phyloP scores from a whole-genome alignment of 257 asterid genomes.

The Ophiorrhiza pumila region DNA sequence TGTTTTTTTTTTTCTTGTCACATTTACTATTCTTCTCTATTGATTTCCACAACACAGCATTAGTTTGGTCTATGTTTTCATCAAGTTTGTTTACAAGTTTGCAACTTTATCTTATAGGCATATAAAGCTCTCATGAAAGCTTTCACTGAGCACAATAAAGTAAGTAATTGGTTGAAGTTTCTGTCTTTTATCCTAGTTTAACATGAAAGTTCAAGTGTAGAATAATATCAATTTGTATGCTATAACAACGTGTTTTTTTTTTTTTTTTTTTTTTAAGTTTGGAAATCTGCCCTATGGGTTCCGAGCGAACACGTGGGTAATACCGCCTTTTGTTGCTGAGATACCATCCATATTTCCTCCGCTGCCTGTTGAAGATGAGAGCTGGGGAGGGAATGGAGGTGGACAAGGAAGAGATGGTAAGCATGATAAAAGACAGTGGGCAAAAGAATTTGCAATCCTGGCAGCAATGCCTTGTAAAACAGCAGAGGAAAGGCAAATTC shows the following conservation, averaged over 20 bases:
- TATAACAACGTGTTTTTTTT: neutral
- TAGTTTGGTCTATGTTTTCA: neutral
- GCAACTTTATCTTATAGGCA: conserved; percentile 37
- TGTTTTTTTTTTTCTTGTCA: neutral
- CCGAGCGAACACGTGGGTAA: conserved; percentile 81
- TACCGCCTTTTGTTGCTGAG: conserved; percentile 59
- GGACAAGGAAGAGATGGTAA: conserved; percentile 64
- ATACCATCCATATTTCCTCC: conserved; percentile 54
- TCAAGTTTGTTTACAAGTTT: neutral
- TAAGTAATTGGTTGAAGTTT: conserved; percentile 30
- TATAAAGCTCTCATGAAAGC: conserved; percentile 74
- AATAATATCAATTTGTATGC: neutral
- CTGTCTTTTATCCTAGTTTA: neutral
- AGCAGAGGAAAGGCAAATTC: conserved; percentile 60
- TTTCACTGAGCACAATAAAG: conserved; percentile 77
- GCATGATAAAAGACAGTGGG: conserved; percentile 58
- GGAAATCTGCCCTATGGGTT: conserved; percentile 85
- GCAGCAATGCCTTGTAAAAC: conserved; percentile 81
- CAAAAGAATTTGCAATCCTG: conserved; percentile 56
- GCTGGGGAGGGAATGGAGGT: conserved; percentile 87
- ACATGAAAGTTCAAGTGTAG: neutral
- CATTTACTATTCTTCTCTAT: neutral
- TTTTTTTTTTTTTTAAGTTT: conserved; percentile 41
- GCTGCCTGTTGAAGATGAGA: conserved; percentile 67
- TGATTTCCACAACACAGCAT: neutral